Base-by-base conservation (phyloP, 495 filamentous ascomycete genomes). In the Aspergillus nanangensis region DNA sequence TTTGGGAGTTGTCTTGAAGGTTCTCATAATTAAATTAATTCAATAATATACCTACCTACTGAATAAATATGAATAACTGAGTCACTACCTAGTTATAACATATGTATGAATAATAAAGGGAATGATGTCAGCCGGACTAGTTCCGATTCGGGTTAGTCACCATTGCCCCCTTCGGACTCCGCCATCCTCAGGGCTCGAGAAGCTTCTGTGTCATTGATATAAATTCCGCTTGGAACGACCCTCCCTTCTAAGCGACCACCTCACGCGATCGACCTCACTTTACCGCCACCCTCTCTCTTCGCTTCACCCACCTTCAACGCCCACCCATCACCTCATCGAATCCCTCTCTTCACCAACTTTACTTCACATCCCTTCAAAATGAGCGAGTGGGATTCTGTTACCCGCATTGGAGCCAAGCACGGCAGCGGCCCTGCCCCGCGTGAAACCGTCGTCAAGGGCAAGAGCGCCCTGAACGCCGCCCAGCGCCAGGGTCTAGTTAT, bases 331-430 rank as follows among this genome's bases (percentile, higher is more conserved):
- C 29, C 37, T 47, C 37, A 47, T 14, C 41, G 5, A 23, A 19
- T 27, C 23, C 7, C 9, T 39, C 15, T 32, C 37, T 22, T 14
- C 32, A 31, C 23, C 21, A 22, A 38, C 27, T 27, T 33, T 31
- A 43, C 10, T 31, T 38, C 33, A 36, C 32, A 41, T n/a, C 42
- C 41, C 44, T 39, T 51, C 60, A 71, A 56, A 60, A 72, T 72
- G 69, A 52, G 78, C 58, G 85, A 94, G 55, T 96, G 92, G 92
- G 87, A 95, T 56, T 67, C 74, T 51, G 85, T 87, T 53, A 94
- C 90, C 63, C 95, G 89, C 79, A 99, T 99, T 61, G 93, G 93
- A 54, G 84, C 78, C 76, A 91, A 87, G 70, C 72, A 78, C 58
- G 77, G 78, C 49, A 76, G 59, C 41, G 87, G 79, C 52, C 72